Evolutionary conservation across 1,284 basidiomycete genomes (phyloP).

Genomic region (Ceratobasidium sp.): DNA sequence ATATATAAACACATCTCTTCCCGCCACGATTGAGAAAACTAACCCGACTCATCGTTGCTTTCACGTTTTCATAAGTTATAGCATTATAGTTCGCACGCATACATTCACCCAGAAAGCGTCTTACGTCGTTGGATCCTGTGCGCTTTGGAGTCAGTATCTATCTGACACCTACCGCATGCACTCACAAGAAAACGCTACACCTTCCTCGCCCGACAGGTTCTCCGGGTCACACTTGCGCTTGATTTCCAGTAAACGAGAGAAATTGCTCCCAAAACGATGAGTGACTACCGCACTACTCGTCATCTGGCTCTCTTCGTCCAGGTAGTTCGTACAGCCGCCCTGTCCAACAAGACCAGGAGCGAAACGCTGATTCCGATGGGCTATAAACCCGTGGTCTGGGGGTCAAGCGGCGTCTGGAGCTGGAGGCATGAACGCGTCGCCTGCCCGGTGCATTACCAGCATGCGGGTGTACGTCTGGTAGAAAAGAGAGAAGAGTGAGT

Average conservation of each 20-base stretch:
- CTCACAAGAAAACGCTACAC: neutral
- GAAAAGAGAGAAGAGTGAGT: neutral
- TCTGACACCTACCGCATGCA: no score
- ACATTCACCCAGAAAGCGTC: no score
- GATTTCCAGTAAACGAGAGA: slow-evolving; percentile 29
- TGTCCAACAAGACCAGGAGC: neutral
- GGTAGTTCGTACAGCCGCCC: slow-evolving; percentile 25
- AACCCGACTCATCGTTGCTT: no score
- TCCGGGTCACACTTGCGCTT: slow-evolving; percentile 44
- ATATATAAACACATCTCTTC: no score
- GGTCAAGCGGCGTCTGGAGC: neutral
- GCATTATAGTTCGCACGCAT: no score
- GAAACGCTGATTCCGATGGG: neutral
- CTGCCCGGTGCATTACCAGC: neutral
- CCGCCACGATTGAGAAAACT: no score
- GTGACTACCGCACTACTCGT: neutral
- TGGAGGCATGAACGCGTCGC: neutral
- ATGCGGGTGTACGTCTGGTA: neutral
- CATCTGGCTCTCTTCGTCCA: slow-evolving; percentile 12
- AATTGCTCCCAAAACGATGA: slow-evolving; percentile 35
- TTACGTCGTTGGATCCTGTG: no score
- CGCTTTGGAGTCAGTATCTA: no score
- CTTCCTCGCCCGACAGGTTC: slow-evolving; percentile 25
- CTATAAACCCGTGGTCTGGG: neutral
- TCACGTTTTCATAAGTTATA: no score